A percentile compares a stretch with the other conserved stretches of the same genome.
Evolutionary conservation across 2,329 filamentous ascomycete species (phyloP).

Genomic region (Alternaria incomplexa): DNA sequence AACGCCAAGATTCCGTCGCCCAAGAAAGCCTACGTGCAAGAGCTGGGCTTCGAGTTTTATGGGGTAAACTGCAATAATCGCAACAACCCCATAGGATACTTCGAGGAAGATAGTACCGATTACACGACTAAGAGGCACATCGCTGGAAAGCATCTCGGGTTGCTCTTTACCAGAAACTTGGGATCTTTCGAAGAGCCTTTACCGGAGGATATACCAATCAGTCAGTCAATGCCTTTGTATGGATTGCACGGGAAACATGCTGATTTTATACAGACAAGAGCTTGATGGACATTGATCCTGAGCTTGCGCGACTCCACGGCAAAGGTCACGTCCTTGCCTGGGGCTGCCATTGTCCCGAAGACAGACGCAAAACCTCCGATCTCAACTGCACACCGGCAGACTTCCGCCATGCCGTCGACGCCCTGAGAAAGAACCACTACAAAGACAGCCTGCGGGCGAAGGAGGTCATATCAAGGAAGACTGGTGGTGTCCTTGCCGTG

Average conservation of each 20-base stretch:
- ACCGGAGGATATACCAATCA: background rate
- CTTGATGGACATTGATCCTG: background rate
- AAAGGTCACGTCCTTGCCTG: background rate
- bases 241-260: background rate
- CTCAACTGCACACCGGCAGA: constrained; percentile 6
- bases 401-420: background rate
- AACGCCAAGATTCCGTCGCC: background rate
- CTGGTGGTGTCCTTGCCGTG: background rate
- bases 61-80: background rate
- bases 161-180: background rate
- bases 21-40: background rate
- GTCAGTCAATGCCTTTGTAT: background rate
- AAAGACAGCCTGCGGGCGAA: background rate
- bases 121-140: background rate
- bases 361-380: background rate
- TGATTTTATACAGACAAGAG: background rate
- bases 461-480: background rate
- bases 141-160: background rate
- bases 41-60: background rate
- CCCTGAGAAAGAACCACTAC: background rate
- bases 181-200: background rate
- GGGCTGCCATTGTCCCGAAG: background rate
- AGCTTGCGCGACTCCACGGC: background rate
- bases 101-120: background rate
- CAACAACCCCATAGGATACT: background rate